Base-by-base conservation (phyloP, 805 yeast genomes). In the Teunomyces pallodes region DNA sequence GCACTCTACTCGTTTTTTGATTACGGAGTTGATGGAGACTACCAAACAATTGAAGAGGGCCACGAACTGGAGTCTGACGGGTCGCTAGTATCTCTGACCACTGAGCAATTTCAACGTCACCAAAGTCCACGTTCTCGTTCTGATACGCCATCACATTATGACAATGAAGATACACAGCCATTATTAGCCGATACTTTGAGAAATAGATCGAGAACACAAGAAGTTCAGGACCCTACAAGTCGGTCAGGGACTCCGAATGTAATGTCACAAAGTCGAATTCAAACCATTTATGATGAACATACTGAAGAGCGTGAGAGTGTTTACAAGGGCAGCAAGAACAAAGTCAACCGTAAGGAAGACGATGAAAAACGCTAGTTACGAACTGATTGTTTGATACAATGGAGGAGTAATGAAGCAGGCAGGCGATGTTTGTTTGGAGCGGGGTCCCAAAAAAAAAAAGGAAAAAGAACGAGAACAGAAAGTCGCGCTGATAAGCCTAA, bases 321-420 rank as follows among this genome's bases (percentile, higher is more conserved):
- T 1, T 83, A 80, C 55, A 82, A 83, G 55, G 87, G 86, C 1
- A 83, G 82, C 57, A 73, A 69, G 13, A 59, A 80, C 32, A 75
- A 72, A 51, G 55, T 83, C 42, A 82, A 82, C 54, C 83, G 80
- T 53, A 80, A 80, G 30, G 52, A 65, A 8, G 61, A 60, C 17
- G 55, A 59, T 6, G 45, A 59, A 16, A 17, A 32, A 6, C 10
- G 14, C 24, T 20, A 20, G 24, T 20, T 20, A 16, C 13, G 17
- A 27, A 13, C 17, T 20, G 1, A 16, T 33, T 33, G 26, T 14
- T 41, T 32, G 35, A 32, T 14, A 32, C 35, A 32, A n/a, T 9
- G 16, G 13, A 8, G 16, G 13, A 8, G 4, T 16, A 10, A 32
- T 7, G 35, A 13, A 13, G 9, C 9, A 5, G 16, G 35, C 14